Percentiles rank a stretch among this genome's conserved stretches.
These are phyloP conservation scores for Capsaspora owczarzaki DNA, from an alignment of 78 protist species.

Conservation along the genomic window DNA sequence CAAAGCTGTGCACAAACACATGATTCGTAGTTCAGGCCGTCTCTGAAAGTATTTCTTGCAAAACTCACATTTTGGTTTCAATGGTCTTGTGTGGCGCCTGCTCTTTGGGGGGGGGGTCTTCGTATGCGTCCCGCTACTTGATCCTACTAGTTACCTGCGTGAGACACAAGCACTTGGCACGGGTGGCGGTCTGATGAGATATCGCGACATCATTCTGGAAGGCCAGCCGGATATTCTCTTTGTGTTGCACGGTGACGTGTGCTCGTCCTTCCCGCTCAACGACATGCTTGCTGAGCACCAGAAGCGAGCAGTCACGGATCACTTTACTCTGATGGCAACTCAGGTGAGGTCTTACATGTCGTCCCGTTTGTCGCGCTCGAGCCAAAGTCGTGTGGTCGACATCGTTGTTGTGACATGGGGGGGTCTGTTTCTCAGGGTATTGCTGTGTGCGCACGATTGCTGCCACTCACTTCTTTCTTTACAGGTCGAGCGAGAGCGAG, in stretches of 20 bases:
- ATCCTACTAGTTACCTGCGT: constrained; percentile 9
- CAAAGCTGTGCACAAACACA: not conserved
- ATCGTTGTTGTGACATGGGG: too few species aligned
- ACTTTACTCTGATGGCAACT: not conserved
- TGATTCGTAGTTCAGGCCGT: not conserved
- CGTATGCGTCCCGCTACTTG: too few species aligned
- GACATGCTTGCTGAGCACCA: not conserved
- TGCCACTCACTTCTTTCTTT: too few species aligned
- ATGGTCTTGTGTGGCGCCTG: not conserved
- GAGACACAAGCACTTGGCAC: constrained; percentile 31
- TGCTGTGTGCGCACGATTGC: too few species aligned
- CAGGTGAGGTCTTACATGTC: not conserved
- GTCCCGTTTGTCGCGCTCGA: not conserved
- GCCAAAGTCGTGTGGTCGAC: too few species aligned
- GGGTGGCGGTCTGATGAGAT: constrained; percentile 33
- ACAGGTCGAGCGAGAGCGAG: too few species aligned
- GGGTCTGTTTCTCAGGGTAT: too few species aligned
- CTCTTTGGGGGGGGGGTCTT: not conserved
- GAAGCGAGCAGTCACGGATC: not conserved
- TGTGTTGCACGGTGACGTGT: constrained; percentile 6
- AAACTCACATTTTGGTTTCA: not conserved
- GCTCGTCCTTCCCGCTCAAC: not conserved
- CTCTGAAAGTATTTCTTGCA: not conserved
- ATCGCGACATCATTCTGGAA: constrained; percentile 15
- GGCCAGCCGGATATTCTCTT: constrained; percentile 19